Percentiles rank a stretch among this genome's conserved stretches.
phyloP scores from a whole-genome alignment of 768 basidiomycete species.

The Trametes punicea region DNA sequence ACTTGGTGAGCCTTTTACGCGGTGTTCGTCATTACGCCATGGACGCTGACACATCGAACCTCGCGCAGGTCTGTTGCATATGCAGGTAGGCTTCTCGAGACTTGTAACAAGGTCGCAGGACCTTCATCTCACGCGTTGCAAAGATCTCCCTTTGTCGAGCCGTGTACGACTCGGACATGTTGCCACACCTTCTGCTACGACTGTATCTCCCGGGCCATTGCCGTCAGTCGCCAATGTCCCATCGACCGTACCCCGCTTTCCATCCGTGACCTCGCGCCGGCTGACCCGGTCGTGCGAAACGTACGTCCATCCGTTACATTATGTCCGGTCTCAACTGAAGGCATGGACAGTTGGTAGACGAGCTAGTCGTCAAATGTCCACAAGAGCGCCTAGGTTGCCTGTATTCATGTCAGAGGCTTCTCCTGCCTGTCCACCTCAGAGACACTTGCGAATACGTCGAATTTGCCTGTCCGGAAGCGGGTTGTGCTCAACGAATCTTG shows the following conservation, averaged over 20 bases:
- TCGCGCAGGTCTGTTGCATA: constrained; percentile 79
- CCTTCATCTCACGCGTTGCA: constrained; percentile 45
- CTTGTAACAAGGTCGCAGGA: not conserved
- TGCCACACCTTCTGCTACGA: constrained; percentile 84
- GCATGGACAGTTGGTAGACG: constrained; percentile 68
- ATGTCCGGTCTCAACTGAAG: constrained; percentile 4
- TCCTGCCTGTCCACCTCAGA: constrained; percentile 58
- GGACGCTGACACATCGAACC: constrained; percentile 5
- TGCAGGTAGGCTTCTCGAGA: constrained; percentile 46
- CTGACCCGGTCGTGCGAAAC: constrained; percentile 74
- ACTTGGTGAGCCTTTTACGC: constrained; percentile 48
- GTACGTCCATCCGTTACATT: constrained; percentile 40
- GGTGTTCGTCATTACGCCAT: not conserved
- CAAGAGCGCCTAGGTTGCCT: constrained; percentile 57
- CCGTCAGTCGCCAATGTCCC: constrained; percentile 71
- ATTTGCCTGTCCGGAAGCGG: constrained; percentile 46
- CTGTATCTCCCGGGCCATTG: constrained; percentile 71
- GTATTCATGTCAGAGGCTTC: constrained; percentile 63
- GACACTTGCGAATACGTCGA: constrained; percentile 58
- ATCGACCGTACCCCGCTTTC: constrained; percentile 73
- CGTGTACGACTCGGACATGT: constrained; percentile 70
- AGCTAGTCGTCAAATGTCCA: constrained; percentile 72
- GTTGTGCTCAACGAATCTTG: constrained; percentile 43
- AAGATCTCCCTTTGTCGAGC: constrained; percentile 65
- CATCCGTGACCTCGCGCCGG: constrained; percentile 55